Conservation (phyloP, 148 eudicot species). For the Spergularia marina region DNA sequence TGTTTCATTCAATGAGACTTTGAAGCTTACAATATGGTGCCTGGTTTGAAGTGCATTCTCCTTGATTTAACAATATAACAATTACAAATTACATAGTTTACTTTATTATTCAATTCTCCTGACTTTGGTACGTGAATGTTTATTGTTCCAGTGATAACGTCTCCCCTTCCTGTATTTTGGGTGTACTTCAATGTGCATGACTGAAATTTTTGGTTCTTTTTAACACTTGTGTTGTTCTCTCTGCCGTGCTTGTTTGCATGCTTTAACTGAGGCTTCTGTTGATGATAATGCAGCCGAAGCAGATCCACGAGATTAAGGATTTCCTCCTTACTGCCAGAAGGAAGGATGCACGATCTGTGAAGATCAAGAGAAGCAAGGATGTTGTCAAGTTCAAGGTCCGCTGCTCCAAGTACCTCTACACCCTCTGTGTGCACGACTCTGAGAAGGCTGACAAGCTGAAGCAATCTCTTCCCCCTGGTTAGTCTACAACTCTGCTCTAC, state of each 20-base stretch:
- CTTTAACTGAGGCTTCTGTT: neutral
- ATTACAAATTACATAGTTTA: no score
- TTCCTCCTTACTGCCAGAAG: slow-evolving; percentile 57
- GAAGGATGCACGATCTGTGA: slow-evolving; percentile 60
- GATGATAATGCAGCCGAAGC: slow-evolving; percentile 37
- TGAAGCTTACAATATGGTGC: no score
- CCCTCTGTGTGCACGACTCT: slow-evolving; percentile 37
- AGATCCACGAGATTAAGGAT: slow-evolving; percentile 55
- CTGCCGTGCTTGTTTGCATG: neutral
- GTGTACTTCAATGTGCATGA: no score
- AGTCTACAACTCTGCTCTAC: neutral
- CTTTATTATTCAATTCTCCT: no score
- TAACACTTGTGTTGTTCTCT: no score
- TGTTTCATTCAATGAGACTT: no score
- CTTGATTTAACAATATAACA: no score
- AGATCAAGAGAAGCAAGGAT: slow-evolving; percentile 52
- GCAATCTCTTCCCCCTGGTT: slow-evolving; percentile 39
- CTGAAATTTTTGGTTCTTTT: no score
- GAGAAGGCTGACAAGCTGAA: slow-evolving; percentile 47
- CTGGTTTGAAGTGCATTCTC: no score
- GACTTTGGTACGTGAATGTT: no score
- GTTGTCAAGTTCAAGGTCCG: slow-evolving; percentile 40
- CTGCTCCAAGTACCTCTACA: slow-evolving; percentile 42
- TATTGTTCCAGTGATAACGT: no score
- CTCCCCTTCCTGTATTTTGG: no score